Percentiles rank a stretch among this genome's conserved stretches.
These are phyloP conservation scores for Colletotrichum truncatum DNA, from an alignment of 2,329 filamentous ascomycete genomes.

Conservation along the genomic window DNA sequence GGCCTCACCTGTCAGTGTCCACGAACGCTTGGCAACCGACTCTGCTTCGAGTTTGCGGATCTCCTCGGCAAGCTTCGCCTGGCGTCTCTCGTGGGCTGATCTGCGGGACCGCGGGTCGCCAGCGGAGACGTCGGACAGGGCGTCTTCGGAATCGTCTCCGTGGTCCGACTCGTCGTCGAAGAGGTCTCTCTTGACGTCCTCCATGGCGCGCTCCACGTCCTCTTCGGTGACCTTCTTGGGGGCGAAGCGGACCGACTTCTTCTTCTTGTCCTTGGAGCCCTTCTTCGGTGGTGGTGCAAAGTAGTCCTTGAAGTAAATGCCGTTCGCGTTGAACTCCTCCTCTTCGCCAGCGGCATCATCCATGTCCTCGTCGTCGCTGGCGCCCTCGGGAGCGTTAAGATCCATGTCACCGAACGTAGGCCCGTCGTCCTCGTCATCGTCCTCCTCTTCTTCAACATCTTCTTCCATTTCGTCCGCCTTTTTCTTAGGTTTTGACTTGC, in stretches of 20 bases:
- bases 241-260: conserved; percentile 48
- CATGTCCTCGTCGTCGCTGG: conserved; percentile 69
- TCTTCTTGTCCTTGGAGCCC: conserved; percentile 57
- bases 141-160: conserved; percentile 69
- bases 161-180: conserved; percentile 81
- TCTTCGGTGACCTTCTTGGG: conserved; percentile 62
- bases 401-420: conserved; percentile 86
- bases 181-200: conserved; percentile 85
- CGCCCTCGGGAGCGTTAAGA: conserved; percentile 77
- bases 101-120: conserved; percentile 77
- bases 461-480: conserved; percentile 39
- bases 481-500: conserved; percentile 38
- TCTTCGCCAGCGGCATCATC: conserved; percentile 63
- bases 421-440: conserved; percentile 75
- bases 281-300: conserved; percentile 87
- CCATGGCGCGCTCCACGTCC: conserved; percentile 85
- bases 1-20: conserved; percentile 91
- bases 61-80: conserved; percentile 86
- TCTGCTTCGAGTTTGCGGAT: conserved; percentile 91
- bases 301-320: conserved; percentile 91
- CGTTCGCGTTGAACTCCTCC: conserved; percentile 77
- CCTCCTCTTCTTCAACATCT: conserved; percentile 43
- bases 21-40: conserved; percentile 89
- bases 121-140: conserved; percentile 71
- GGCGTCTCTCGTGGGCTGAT: conserved; percentile 87